Conservation (phyloP, 2,329 filamentous ascomycete species). For the Alternaria hordeiaustralica region DNA sequence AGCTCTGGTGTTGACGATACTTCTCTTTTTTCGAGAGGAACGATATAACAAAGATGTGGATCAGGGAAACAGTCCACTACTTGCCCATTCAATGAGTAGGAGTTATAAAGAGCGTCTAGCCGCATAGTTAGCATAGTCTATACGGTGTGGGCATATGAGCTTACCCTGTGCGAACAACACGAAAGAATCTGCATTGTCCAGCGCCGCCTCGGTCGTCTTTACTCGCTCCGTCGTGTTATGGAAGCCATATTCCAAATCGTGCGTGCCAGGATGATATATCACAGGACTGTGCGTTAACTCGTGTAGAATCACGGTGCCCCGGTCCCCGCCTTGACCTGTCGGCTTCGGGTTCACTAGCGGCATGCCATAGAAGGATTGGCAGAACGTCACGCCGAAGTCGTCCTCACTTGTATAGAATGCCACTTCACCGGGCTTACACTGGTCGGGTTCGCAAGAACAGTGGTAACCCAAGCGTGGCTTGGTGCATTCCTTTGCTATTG, state of each 20-base stretch:
- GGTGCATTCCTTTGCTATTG: not conserved
- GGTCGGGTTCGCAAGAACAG: not conserved
- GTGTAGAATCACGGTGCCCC: not conserved
- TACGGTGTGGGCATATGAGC: not conserved
- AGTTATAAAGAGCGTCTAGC: not conserved
- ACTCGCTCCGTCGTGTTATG: not conserved
- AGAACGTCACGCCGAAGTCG: not conserved
- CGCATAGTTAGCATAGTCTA: not conserved
- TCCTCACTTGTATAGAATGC: not conserved
- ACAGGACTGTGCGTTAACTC: not conserved
- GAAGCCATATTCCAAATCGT: not conserved
- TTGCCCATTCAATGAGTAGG: not conserved
- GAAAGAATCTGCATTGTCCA: not conserved
- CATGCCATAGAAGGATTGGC: not conserved
- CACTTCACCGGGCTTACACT: not conserved
- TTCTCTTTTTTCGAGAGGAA: not conserved
- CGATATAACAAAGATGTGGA: not conserved
- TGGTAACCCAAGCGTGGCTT: not conserved
- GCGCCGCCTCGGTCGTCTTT: not conserved
- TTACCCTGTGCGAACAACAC: not conserved
- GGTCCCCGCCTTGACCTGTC: not conserved
- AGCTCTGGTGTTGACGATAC: slow-evolving; percentile 8
- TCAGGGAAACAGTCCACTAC: not conserved
- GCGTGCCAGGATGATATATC: not conserved
- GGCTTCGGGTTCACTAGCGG: not conserved